Evolutionary conservation across 306 rosid genomes (phyloP).

Genomic region (Rosa rugosa): DNA sequence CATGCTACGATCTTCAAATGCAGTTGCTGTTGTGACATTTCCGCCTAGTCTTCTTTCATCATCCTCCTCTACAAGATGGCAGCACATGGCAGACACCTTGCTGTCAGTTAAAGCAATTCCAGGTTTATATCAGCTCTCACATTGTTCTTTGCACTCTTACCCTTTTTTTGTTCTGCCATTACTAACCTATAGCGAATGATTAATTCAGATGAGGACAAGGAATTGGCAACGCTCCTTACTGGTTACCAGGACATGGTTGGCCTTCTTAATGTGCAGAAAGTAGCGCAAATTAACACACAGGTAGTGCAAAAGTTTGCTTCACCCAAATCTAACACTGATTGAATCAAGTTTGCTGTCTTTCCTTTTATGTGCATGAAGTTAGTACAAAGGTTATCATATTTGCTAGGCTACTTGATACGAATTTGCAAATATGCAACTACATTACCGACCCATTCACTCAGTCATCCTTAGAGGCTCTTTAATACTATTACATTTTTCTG

Average conservation of each 20-base stretch:
- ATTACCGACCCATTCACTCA: neutral
- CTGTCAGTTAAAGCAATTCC: slow-evolving; percentile 83
- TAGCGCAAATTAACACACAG: slow-evolving; percentile 81
- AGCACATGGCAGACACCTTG: slow-evolving; percentile 88
- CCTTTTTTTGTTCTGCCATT: neutral
- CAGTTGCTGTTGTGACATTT: slow-evolving; percentile 73
- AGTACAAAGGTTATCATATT: neutral
- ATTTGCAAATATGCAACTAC: neutral
- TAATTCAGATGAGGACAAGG: slow-evolving; percentile 80
- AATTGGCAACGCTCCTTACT: slow-evolving; percentile 80
- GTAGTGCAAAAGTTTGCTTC: slow-evolving; percentile 32
- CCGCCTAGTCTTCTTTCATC: slow-evolving; percentile 65
- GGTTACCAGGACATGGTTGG: slow-evolving; percentile 97
- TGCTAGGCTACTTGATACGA: neutral
- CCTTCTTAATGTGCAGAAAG: slow-evolving; percentile 72
- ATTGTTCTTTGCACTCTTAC: neutral
- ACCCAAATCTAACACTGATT: neutral
- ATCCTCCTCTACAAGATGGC: slow-evolving; percentile 73
- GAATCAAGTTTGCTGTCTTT: neutral
- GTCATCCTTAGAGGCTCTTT: neutral
- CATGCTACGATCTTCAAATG: slow-evolving; percentile 68
- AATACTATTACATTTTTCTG: neutral
- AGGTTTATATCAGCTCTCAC: slow-evolving; percentile 46
- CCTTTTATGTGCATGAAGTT: neutral
- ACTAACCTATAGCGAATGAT: slow-evolving; percentile 13